Evolutionary conservation across 805 yeast species (phyloP).

Genomic region (Kluyveromyces starmeri): DNA sequence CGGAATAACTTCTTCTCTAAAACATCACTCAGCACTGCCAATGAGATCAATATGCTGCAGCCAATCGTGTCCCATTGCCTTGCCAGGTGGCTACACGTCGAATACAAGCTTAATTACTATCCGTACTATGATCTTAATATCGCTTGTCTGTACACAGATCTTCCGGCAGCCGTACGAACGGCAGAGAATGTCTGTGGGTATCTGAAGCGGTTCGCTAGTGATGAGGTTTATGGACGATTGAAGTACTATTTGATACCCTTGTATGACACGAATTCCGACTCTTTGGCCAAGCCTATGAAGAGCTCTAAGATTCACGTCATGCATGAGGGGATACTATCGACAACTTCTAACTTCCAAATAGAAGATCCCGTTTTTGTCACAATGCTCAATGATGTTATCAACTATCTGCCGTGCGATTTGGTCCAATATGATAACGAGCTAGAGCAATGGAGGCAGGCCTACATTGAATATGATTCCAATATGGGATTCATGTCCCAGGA

Average conservation of each 20-base stretch:
- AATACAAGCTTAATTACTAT: constrained; percentile 57
- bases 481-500: constrained; percentile 9
- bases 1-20: constrained; percentile 6
- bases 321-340: constrained; percentile 7
- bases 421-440: constrained; percentile 10
- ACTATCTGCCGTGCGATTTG: constrained; percentile 21
- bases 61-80: constrained; percentile 29
- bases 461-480: constrained; percentile 10
- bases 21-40: neutral
- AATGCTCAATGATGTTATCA: constrained; percentile 23
- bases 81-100: constrained; percentile 68
- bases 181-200: constrained; percentile 16
- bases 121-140: constrained; percentile 57
- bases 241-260: constrained; percentile 23
- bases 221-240: constrained; percentile 19
- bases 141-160: constrained; percentile 21
- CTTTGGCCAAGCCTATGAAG: neutral
- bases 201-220: constrained; percentile 12
- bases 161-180: constrained; percentile 16
- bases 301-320: constrained; percentile 5
- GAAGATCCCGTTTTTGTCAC: constrained; percentile 25
- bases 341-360: constrained; percentile 8
- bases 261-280: constrained; percentile 9
- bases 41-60: constrained; percentile 6
- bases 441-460: constrained; percentile 22